A percentile compares a stretch with the other conserved stretches of the same genome.
phyloP scores from a whole-genome alignment of 495 filamentous ascomycete genomes.

The Penicillium parvum region DNA sequence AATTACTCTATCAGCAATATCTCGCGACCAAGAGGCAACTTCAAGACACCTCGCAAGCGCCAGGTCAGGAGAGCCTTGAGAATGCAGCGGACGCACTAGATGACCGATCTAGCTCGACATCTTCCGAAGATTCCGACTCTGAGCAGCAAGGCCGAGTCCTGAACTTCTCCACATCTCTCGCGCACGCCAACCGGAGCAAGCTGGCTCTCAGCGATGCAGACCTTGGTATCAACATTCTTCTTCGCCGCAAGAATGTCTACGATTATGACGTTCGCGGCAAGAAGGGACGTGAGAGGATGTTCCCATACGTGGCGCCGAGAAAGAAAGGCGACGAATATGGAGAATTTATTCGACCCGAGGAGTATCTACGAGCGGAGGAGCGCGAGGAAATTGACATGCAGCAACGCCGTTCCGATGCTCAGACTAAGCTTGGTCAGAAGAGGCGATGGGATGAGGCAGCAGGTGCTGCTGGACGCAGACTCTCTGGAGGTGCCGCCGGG shows the following conservation, averaged over 20 bases:
- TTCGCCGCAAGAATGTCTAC: constrained; percentile 81
- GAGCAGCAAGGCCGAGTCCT: constrained; percentile 90
- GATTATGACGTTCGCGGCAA: constrained; percentile 93
- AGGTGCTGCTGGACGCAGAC: constrained; percentile 35
- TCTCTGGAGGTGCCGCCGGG: constrained; percentile 26
- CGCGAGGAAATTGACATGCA: constrained; percentile 71
- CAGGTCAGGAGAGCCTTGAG: constrained; percentile 61
- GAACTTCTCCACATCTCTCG: constrained; percentile 78
- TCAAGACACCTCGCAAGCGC: constrained; percentile 66
- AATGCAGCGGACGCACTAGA: constrained; percentile 73
- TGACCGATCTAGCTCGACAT: constrained; percentile 74
- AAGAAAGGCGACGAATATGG: constrained; percentile 87
- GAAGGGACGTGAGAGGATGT: constrained; percentile 89
- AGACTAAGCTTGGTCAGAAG: constrained; percentile 82
- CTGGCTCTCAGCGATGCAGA: constrained; percentile 78
- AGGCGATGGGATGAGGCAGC: constrained; percentile 79
- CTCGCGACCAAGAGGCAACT: constrained; percentile 77
- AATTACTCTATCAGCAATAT: constrained; percentile 82
- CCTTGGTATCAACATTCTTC: constrained; percentile 81
- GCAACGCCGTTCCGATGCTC: constrained; percentile 43
- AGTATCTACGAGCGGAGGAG: constrained; percentile 91
- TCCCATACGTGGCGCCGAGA: constrained; percentile 76
- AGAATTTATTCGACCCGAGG: constrained; percentile 87
- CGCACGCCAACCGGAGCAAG: constrained; percentile 75
- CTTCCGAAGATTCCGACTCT: constrained; percentile 82